Evolutionary conservation across 768 basidiomycete species (phyloP).

Genomic region (Candolleomyces aberdarensis): DNA sequence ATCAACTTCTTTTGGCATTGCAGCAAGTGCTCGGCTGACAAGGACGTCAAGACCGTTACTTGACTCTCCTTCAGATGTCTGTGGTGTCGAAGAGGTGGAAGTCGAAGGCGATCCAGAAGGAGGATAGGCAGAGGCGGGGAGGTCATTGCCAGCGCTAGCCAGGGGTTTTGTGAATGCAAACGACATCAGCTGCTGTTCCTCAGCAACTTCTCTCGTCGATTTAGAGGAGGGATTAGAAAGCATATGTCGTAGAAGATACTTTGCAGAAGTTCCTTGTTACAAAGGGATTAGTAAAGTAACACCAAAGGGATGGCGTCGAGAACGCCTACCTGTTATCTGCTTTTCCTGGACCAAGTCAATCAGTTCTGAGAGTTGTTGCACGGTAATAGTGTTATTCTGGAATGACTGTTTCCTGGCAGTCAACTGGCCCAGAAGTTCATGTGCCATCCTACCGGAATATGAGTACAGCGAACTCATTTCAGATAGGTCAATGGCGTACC

Average conservation of each 20-base stretch:
- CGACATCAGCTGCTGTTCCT: conserved; percentile 46
- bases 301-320: neutral
- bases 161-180: conserved; percentile 16
- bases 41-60: conserved; percentile 44
- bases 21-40: conserved; percentile 62
- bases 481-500: conserved; percentile 44
- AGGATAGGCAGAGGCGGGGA: conserved; percentile 9
- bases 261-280: conserved; percentile 69
- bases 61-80: conserved; percentile 4
- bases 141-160: conserved; percentile 1
- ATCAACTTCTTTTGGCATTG: conserved; percentile 63
- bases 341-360: conserved; percentile 69
- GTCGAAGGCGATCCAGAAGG: conserved; percentile 7
- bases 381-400: conserved; percentile 57
- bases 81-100: conserved; percentile 3
- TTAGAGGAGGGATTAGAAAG: conserved; percentile 43
- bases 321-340: conserved; percentile 61
- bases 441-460: conserved; percentile 66
- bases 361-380: conserved; percentile 67
- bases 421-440: conserved; percentile 83
- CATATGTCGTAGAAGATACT: conserved; percentile 70
- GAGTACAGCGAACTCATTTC: neutral
- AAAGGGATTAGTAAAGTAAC: conserved; percentile 2
- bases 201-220: conserved; percentile 40
- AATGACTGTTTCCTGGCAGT: conserved; percentile 51